Percentiles rank a stretch among this genome's conserved stretches.
Evolutionary conservation across 768 basidiomycete species (phyloP).

Genomic region (Leccinum broughii): DNA sequence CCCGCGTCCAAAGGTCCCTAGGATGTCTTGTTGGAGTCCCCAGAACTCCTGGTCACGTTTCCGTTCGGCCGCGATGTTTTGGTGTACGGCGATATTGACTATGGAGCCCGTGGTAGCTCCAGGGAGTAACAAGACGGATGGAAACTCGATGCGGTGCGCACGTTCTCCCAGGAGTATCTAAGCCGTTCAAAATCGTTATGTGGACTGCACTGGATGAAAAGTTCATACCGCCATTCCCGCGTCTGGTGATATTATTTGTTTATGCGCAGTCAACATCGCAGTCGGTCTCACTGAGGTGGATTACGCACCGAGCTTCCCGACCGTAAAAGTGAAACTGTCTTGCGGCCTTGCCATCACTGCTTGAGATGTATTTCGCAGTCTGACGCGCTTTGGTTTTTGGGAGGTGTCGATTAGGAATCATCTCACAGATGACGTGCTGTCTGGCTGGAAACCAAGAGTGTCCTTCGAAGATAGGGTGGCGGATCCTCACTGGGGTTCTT

Average conservation of each 20-base stretch:
- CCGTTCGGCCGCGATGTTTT: conserved; percentile 83
- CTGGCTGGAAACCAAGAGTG: too few species aligned
- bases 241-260: conserved; percentile 46
- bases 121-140: too few species aligned
- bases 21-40: conserved; percentile 78
- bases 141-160: too few species aligned
- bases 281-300: neutral
- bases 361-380: conserved; percentile 1
- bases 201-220: neutral
- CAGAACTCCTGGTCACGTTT: conserved; percentile 81
- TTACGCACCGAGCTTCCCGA: conserved; percentile 87
- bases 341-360: conserved; percentile 38
- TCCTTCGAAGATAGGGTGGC: too few species aligned
- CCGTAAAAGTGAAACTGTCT: conserved; percentile 87
- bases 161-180: too few species aligned
- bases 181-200: neutral
- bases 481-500: too few species aligned
- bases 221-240: conserved; percentile 86
- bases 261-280: conserved; percentile 11
- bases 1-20: conserved; percentile 66
- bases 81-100: conserved; percentile 61
- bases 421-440: too few species aligned
- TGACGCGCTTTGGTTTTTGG: conserved; percentile 7
- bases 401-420: conserved; percentile 1
- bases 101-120: too few species aligned